Evolutionary conservation across 306 rosid genomes (phyloP), one percentile per base, ranked within the genome.

Genomic region (Medicago lupulina): DNA sequence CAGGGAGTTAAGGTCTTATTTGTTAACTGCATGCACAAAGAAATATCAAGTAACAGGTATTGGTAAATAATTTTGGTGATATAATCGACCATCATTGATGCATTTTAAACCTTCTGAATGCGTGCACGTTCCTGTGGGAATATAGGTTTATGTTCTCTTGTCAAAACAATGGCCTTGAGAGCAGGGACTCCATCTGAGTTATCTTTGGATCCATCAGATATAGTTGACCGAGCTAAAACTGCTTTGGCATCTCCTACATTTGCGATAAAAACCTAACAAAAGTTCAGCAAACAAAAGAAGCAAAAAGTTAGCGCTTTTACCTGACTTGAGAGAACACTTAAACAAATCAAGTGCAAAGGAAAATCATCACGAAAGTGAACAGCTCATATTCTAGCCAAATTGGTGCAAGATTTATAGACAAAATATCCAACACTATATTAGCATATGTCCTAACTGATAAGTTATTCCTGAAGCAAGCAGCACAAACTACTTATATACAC

Each of bases 201-300:
- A 81, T 77, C 80, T 57, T 44, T 80, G 50, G 87, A 83, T 63
- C 83, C 88, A 78, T 85, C 87, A 68, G 54, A 17, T 34, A 80
- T 4, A 75, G 85, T 62, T 58, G 91, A 89, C 65, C 97, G 94
- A 75, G 90, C 98, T 63, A 93, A 86, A 73, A 93, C 93, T 25
- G 98, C 96, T 81, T 93, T 93, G 72, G 98, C 97, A 78, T 93
- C 97, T 63, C 98, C 98, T 57, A 93, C 50, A 75, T 93, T 91
- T 69, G 96, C 97, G 50, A 93, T 87, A 70, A 91, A 88, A 82
- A 89, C 97, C 97, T 89, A 80, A 11, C 79, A 77, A 75, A 69
- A 36, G 78, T 11, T 71, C 79, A 71, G 38, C 66, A 78, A 74
- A 74, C 70, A 70, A 64, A 66, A 46, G 41, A 61, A 11, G 38